Base-by-base conservation (phyloP, 202 grass and related monocot species). In the Bolboschoenoplectus hybrid region DNA sequence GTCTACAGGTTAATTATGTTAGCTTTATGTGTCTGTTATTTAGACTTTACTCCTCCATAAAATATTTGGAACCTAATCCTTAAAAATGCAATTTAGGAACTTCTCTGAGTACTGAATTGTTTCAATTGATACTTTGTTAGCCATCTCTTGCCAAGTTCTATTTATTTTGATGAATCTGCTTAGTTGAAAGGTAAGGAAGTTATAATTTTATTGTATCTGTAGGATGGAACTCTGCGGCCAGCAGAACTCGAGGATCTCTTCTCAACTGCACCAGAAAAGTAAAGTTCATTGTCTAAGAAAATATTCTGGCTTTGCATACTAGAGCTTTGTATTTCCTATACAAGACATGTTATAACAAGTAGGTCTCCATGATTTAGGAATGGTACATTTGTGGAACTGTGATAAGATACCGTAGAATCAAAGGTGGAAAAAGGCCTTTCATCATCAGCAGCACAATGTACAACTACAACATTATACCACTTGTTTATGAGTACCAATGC, bases 201-300 rank as follows among this genome's bases (percentile, higher is more conserved):
- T 49, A 50, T 89, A 26, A 50, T 82, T 56, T 78, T 43, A 66
- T 9, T 56, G 40, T 26, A 46, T 84, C 60, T 89, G 51, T 65
- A 99, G 93, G 97, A 99, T 88, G 93, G 87, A 63, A 92, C 92
- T 89, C 85, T 99, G 73, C 89, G 91, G 72, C 93, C 92, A 89
- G 82, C 89, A 87, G 97, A 99, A 88, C 85, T 96, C 82, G 97
- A 99, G 36, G 97, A 96, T 87, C 90, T 99, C 39, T 99, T 99
- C 58, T 96, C 92, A 51, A 99, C 97, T 35, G 93, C 92, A 26
- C 97, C 97, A 61, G 93, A 99, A 86, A 96, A 91, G 97, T 99
- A 86, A 86, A 47, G 14, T 50, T 58, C 73, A 52, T 52, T 75
- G 46, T 80, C 75, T 43, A 26, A 34, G 12, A 66, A 81, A 50